Evolutionary conservation across 768 basidiomycete species (phyloP), one percentile per base, ranked within the genome.

Genomic region (Russula dissimulans): DNA sequence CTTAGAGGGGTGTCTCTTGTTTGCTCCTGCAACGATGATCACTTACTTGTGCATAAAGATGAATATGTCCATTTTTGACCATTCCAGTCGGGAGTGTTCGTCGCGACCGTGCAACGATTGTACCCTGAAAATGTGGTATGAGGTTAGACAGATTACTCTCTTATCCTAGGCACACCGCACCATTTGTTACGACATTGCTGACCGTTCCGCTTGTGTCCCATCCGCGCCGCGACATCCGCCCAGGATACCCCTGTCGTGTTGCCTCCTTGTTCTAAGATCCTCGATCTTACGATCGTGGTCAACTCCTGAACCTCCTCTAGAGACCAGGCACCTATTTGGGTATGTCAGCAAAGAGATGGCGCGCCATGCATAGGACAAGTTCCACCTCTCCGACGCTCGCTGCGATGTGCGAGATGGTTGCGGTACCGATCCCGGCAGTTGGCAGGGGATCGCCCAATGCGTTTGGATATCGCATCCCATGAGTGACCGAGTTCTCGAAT

Each of bases 21-120:
- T 26, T 26, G 22, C 22, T 26, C 22, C 22, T 26, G 22, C 22
- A 26, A 26, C 22, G 34, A 38, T 17, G 17, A 44, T 29, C 17
- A 9, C 57, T 39, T 59, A 59, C 49, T 59, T 52, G 44, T 52
- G 57, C 57, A 59, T 59, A n/a, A 53, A 59, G 43, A 59, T 46
- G 36, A 15, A 53, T 17, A 50, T 59, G 38, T 59, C 57, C 9
- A 53, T n/a, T 0, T 26, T 26, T n/a, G 7, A 18, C 57, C 57
- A 53, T 9, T 59, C 57, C 14, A 31, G 29, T 38, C 36, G 44
- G 8, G 57, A 46, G 8, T 53, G 44, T 26, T 41, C 43, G n/a
- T 59, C 51, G 43, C 51, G 57, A 36, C 50, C 51, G 29, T 59
- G 57, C n/a, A 59, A 53, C n/a, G 57, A 52, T 26, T 59, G 57